Conservation (phyloP, 108 stramenopile genomes). For the Fistulifera solaris region DNA sequence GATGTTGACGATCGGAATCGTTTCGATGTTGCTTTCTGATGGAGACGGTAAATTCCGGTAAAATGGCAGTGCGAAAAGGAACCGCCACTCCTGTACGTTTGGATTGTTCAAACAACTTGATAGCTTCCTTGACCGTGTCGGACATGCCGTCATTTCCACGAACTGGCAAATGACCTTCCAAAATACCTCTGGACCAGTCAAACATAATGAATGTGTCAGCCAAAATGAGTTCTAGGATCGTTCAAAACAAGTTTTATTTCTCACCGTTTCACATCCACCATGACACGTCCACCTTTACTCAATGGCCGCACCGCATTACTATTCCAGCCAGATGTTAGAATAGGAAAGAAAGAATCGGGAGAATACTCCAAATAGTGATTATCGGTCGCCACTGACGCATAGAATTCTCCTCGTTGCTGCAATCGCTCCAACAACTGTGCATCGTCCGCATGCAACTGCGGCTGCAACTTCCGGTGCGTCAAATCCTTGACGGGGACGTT, state of each 20-base stretch:
- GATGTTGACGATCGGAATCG: constrained; percentile 38
- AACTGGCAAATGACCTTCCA: constrained; percentile 52
- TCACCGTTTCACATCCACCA: constrained; percentile 35
- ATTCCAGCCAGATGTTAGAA: constrained; percentile 50
- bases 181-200: constrained; percentile 34
- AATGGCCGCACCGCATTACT: constrained; percentile 54
- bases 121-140: constrained; percentile 62
- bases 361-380: constrained; percentile 64
- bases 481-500: constrained; percentile 40
- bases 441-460: constrained; percentile 21
- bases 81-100: constrained; percentile 56
- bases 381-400: constrained; percentile 46
- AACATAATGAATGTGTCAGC: too few relatives aligned
- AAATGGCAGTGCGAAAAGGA: constrained; percentile 49
- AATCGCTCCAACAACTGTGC: constrained; percentile 27
- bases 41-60: constrained; percentile 27
- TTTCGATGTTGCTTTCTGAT: constrained; percentile 11
- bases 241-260: too few relatives aligned
- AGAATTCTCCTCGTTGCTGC: constrained; percentile 59
- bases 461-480: constrained; percentile 40
- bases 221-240: too few relatives aligned
- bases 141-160: constrained; percentile 48
- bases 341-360: constrained; percentile 51
- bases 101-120: constrained; percentile 56
- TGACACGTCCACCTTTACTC: constrained; percentile 52